A percentile compares a stretch with the other conserved stretches of the same genome.
Conservation (phyloP, 441 rosid genomes). For the Eruca vesicaria region DNA sequence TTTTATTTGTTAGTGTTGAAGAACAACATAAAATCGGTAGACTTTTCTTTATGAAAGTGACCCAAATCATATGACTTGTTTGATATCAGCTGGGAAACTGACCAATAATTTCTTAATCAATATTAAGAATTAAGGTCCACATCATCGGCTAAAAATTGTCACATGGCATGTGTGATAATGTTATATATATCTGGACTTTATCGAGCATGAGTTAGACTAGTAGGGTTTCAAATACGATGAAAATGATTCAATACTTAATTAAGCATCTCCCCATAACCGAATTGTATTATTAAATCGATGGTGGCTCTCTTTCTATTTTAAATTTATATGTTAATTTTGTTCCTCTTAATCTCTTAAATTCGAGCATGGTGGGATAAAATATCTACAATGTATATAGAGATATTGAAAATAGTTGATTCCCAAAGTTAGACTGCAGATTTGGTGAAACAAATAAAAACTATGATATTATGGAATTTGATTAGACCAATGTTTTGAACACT, state of each 20-base stretch:
- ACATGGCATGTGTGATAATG: constrained; percentile 29
- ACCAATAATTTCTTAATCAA: constrained; percentile 16
- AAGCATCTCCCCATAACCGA: background rate
- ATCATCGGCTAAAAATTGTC: constrained; percentile 24
- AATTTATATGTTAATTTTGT: background rate
- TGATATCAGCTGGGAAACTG: constrained; percentile 18
- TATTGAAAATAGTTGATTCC: too few relatives aligned
- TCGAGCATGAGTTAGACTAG: constrained; percentile 23
- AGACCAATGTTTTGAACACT: too few relatives aligned
- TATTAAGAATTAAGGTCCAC: constrained; percentile 23
- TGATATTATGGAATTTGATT: too few relatives aligned
- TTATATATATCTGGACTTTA: constrained; percentile 15
- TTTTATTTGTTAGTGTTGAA: constrained; percentile 12
- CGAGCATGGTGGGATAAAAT: too few relatives aligned
- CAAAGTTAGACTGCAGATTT: too few relatives aligned
- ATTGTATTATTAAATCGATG: background rate
- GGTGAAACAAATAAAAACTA: too few relatives aligned
- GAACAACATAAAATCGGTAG: constrained; percentile 5
- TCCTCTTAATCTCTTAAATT: background rate
- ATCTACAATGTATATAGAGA: too few relatives aligned
- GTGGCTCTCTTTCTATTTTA: background rate
- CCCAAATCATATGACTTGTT: constrained; percentile 18
- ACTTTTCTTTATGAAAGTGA: constrained; percentile 19
- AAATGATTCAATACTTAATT: constrained; percentile 1
- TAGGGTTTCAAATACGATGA: constrained; percentile 26